Evolutionary conservation across 2,329 filamentous ascomycete species (phyloP).

Genomic region (Fusarium sp.): DNA sequence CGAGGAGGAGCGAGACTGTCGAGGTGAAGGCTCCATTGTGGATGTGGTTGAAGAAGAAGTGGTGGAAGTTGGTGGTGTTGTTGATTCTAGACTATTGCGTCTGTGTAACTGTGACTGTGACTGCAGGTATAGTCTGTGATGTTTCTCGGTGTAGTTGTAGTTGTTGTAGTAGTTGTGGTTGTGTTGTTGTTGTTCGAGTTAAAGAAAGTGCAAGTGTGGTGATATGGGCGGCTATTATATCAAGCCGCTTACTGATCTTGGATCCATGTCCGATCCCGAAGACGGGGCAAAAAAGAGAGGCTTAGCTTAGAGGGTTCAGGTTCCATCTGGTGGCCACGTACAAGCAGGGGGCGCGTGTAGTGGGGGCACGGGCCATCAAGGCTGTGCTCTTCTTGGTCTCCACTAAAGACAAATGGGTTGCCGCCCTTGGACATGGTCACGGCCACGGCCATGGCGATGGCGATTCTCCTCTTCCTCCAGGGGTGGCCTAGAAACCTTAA

Average conservation of each 20-base stretch:
- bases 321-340: not conserved
- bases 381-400: constrained; percentile 21
- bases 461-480: constrained; percentile 15
- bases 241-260: not conserved
- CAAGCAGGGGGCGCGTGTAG: not conserved
- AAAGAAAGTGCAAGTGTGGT: constrained; percentile 8
- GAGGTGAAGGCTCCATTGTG: constrained; percentile 52
- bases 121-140: not conserved
- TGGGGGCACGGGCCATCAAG: constrained; percentile 9
- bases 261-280: not conserved
- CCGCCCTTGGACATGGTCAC: not conserved
- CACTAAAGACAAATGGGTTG: not conserved
- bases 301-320: not conserved
- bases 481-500: constrained; percentile 27
- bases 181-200: not conserved
- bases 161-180: constrained; percentile 3
- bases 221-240: constrained; percentile 33
- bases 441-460: constrained; percentile 35
- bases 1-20: constrained; percentile 59
- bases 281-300: not conserved
- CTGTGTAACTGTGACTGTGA: not conserved
- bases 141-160: not conserved
- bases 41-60: constrained; percentile 13
- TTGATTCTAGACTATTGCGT: not conserved
- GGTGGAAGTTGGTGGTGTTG: constrained; percentile 5